phyloP scores from a whole-genome alignment of 805 yeast genomes.

The Yarrowia sp. region DNA sequence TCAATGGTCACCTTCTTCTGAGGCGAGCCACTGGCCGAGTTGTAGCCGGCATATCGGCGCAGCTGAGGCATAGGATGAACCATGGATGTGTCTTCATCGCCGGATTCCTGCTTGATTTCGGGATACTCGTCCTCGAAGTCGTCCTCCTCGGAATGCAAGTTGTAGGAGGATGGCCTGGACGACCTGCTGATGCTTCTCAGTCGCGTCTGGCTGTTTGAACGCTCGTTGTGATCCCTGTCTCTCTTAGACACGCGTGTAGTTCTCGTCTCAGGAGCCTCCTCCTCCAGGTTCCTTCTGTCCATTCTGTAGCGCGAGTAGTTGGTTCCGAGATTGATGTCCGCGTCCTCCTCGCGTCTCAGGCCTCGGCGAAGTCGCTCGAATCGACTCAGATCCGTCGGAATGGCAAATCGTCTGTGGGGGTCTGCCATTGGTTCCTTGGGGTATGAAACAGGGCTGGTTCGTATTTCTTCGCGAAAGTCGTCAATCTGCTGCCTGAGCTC shows the following conservation, averaged over 20 bases:
- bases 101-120: neutral
- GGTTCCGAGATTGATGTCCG: constrained; percentile 7
- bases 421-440: constrained; percentile 1
- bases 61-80: neutral
- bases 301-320: constrained; percentile 3
- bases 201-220: neutral
- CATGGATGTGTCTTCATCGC: neutral
- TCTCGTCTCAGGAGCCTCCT: neutral
- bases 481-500: constrained; percentile 1
- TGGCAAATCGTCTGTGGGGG: neutral
- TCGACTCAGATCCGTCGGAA: neutral
- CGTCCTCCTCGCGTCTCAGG: neutral
- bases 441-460: constrained; percentile 8
- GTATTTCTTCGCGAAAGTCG: constrained; percentile 3
- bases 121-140: neutral
- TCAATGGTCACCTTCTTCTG: neutral
- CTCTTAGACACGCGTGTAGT: neutral
- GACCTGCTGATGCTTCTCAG: neutral
- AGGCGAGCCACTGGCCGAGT: constrained; percentile 1
- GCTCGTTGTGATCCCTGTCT: neutral
- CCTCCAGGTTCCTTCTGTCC: neutral
- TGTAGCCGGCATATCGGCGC: constrained; percentile 13
- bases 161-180: neutral
- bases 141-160: neutral
- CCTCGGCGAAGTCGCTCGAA: constrained; percentile 10